phyloP scores from a whole-genome alignment of 345 rosid species.

The Trapa incisa region DNA sequence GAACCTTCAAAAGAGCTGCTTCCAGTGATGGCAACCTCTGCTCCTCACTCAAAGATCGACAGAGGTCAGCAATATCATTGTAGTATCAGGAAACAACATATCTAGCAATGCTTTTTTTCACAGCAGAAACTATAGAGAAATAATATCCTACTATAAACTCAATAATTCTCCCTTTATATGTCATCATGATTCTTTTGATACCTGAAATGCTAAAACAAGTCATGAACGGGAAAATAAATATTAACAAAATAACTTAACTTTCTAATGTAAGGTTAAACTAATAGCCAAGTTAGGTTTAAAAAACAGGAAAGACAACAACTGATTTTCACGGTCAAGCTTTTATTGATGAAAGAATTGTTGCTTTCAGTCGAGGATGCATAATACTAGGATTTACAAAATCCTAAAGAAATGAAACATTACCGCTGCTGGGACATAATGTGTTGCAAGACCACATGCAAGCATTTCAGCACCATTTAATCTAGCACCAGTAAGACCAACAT shows the following conservation, averaged over 20 bases:
- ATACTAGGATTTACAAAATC: neutral
- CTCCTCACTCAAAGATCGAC: conserved; percentile 8
- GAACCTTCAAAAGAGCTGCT: conserved; percentile 34
- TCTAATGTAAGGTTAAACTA: neutral
- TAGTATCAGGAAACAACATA: neutral
- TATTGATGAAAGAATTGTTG: neutral
- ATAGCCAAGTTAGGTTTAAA: neutral
- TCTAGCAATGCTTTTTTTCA: neutral
- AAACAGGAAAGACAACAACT: neutral
- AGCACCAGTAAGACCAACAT: conserved; percentile 63
- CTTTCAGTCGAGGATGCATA: conserved; percentile 3
- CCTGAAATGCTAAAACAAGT: neutral
- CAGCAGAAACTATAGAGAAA: neutral
- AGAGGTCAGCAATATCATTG: conserved; percentile 4
- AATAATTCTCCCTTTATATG: neutral
- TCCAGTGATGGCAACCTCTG: conserved; percentile 58
- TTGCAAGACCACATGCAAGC: conserved; percentile 84
- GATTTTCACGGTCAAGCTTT: neutral
- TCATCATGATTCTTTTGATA: neutral
- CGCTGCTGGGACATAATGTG: conserved; percentile 61
- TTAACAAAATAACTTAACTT: neutral
- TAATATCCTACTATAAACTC: neutral
- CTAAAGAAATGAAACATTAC: conserved; percentile 23
- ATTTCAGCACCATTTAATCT: conserved; percentile 78
- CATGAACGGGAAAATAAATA: neutral